Conservation (phyloP, 352 stramenopile genomes). For the Phytopythium vexans region DNA sequence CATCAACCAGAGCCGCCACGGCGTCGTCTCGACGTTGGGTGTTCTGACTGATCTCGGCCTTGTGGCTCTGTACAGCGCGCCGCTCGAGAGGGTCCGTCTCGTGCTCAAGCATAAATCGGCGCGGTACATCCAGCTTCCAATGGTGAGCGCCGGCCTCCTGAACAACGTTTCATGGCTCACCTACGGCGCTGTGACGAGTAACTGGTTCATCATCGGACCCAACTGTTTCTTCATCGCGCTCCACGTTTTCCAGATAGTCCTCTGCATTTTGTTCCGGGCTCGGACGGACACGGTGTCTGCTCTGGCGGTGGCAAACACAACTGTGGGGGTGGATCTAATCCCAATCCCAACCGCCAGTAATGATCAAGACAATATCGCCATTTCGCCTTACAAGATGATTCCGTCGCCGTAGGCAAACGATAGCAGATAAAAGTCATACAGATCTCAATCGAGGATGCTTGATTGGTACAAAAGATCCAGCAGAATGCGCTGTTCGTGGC, state of each 20-base stretch:
- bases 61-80: constrained; percentile 33
- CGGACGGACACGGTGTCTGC: constrained; percentile 5
- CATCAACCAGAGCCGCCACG: constrained; percentile 18
- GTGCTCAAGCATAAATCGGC: constrained; percentile 36
- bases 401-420: too few relatives aligned
- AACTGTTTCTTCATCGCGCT: constrained; percentile 42
- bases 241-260: constrained; percentile 21
- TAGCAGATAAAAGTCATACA: too few relatives aligned
- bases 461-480: too few relatives aligned
- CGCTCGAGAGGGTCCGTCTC: constrained; percentile 32
- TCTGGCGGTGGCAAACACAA: too few relatives aligned
- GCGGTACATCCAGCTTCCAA: constrained; percentile 25
- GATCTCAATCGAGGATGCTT: too few relatives aligned
- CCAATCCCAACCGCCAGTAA: too few relatives aligned
- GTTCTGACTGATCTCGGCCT: constrained; percentile 27
- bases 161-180: constrained; percentile 58
- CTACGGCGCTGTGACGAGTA: constrained; percentile 35
- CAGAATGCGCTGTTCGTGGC: too few relatives aligned
- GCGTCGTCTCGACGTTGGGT: constrained; percentile 25
- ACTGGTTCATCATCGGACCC: constrained; percentile 51
- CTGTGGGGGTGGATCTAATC: too few relatives aligned
- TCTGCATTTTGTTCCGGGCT: constrained; percentile 26
- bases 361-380: too few relatives aligned
- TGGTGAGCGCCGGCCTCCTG: constrained; percentile 33
- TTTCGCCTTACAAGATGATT: too few relatives aligned